Base-by-base conservation (phyloP, 2,329 filamentous ascomycete genomes). In the Bipolaris cookei region DNA sequence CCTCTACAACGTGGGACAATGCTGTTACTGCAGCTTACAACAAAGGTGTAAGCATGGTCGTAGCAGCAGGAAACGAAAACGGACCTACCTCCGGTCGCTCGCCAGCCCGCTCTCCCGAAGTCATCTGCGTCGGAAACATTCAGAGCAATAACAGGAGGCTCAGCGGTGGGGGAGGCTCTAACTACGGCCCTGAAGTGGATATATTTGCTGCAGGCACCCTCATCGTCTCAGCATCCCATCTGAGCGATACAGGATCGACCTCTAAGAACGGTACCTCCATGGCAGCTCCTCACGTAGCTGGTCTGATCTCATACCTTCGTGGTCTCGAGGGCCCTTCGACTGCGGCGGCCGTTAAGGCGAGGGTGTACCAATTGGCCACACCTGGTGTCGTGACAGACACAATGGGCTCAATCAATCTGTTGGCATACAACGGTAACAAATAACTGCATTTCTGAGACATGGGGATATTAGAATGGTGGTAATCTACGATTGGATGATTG, bases 281-380 rank as follows among this genome's bases (percentile, higher is more conserved):
- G 86, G 88, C 88, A 14, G 83, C 83, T 10, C 89, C 88, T 1
- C 88, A 90, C 70, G 82, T 91, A 52, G 83, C 86, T 43, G 89
- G 89, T 48, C 80, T 91, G 2, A 86, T 86, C 8, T 87, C 87
- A 35, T 91, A 90, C 74, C 77, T 91, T 23, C 86, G 90, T 78
- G 76, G 75, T 13, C 73, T 83, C 14, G 78, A 83, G 55, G 75
- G 75, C 0, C 35, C 59, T 3, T 60, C 49, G 8, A 66, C 53
- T 28, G 71, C 70, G 0, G 59, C 58, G 4, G 57, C 30, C 7
- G 54, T 71, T 8, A 72, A 63, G 61, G 65, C 61, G 1, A 61
- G 68, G 23, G 62, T 75, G 4, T 52, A 67, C 3, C 66, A 43
- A 10, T 39, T 74, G 34, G 72, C 62, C 2, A 71, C 65, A 1